Evolutionary conservation across 768 basidiomycete species (phyloP).

Genomic region (Termitomyces eurrhizus): DNA sequence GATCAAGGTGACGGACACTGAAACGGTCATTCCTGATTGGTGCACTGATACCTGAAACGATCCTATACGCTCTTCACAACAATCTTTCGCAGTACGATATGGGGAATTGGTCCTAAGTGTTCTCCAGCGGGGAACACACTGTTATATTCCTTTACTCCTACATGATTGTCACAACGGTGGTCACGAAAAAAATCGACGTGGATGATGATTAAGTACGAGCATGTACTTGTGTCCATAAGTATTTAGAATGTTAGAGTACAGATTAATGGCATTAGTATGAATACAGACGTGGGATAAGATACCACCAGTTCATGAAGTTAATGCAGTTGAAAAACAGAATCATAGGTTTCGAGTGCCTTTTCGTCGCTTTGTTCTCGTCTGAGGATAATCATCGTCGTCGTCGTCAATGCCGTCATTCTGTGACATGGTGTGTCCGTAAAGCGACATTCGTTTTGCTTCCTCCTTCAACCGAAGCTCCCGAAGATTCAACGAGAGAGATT

Average conservation of each 20-base stretch:
- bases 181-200: not conserved
- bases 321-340: not conserved
- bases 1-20: slow-evolving; percentile 21
- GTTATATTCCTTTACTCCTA: not conserved
- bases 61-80: not conserved
- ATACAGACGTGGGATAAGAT: not conserved
- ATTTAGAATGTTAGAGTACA: not conserved
- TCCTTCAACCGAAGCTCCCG: slow-evolving; percentile 61
- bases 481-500: slow-evolving; percentile 52
- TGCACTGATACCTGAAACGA: slow-evolving; percentile 21
- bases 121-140: not conserved
- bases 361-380: slow-evolving; percentile 31
- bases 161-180: not conserved
- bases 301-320: not conserved
- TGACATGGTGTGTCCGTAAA: slow-evolving; percentile 24
- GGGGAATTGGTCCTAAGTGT: too few relatives aligned
- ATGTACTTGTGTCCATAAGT: not conserved
- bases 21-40: slow-evolving; percentile 36
- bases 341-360: slow-evolving; percentile 17
- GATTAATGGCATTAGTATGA: not conserved
- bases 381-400: slow-evolving; percentile 49
- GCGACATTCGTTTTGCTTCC: slow-evolving; percentile 38
- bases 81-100: too few relatives aligned
- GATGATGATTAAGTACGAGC: not conserved
- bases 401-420: slow-evolving; percentile 43